phyloP scores from a whole-genome alignment of 352 stramenopile genomes.

The Aphanomyces cochlioides region DNA sequence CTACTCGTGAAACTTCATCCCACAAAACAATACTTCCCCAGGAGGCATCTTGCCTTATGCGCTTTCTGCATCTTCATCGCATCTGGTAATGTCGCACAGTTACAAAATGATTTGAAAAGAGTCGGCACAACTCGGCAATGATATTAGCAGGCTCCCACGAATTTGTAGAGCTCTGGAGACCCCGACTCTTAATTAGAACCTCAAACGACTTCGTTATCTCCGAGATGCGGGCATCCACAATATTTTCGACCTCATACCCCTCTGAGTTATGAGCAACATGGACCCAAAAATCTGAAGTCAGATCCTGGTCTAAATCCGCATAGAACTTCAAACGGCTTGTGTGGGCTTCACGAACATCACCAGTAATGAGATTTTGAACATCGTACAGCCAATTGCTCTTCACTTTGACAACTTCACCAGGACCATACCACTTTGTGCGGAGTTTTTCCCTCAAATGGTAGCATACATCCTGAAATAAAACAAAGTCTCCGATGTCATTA shows the following conservation, averaged over 20 bases:
- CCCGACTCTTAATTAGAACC: too few species aligned
- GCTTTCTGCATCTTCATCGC: too few species aligned
- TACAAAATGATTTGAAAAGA: too few species aligned
- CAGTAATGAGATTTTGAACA: conserved; percentile 28
- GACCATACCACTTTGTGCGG: conserved; percentile 29
- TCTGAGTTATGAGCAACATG: conserved; percentile 34
- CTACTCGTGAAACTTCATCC: too few species aligned
- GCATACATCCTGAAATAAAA: conserved; percentile 33
- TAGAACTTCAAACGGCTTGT: too few species aligned
- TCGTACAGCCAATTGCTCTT: conserved; percentile 31
- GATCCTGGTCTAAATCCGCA: conserved; percentile 20
- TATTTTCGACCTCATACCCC: conserved; percentile 28
- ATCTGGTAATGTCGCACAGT: too few species aligned
- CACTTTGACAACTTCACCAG: conserved; percentile 23
- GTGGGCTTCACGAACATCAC: conserved; percentile 27
- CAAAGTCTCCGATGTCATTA: conserved; percentile 32
- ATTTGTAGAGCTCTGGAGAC: too few species aligned
- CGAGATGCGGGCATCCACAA: not conserved
- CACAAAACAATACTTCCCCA: too few species aligned
- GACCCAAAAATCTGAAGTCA: conserved; percentile 29
- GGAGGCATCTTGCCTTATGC: too few species aligned
- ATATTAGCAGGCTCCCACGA: too few species aligned
- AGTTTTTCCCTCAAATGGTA: conserved; percentile 22
- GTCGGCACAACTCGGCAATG: too few species aligned
- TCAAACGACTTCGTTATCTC: conserved; percentile 6